Percentiles rank a stretch among this genome's conserved stretches.
phyloP scores from a whole-genome alignment of 2,329 filamentous ascomycete genomes.

The Talaromyces atroroseus region DNA sequence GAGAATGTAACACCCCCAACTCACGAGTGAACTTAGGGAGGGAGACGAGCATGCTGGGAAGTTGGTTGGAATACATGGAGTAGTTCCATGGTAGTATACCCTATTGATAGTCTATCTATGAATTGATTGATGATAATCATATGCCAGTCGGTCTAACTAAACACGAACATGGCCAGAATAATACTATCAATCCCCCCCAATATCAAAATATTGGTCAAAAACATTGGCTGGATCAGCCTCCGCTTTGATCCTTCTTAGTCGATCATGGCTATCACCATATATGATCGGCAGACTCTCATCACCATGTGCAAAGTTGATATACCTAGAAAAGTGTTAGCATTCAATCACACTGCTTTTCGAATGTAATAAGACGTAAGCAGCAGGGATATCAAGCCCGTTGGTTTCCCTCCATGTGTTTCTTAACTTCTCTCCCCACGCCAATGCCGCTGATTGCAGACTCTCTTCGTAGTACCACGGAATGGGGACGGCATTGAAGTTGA shows the following conservation, averaged over 20 bases:
- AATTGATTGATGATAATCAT: not conserved
- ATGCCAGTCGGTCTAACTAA: too few species aligned
- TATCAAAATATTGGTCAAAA: not conserved
- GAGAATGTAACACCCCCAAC: not conserved
- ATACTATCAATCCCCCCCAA: too few species aligned
- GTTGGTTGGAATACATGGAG: slow-evolving; percentile 14
- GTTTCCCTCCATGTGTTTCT: not conserved
- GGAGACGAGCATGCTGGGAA: slow-evolving; percentile 38
- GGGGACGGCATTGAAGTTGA: slow-evolving; percentile 33
- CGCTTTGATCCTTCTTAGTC: not conserved
- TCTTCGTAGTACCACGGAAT: slow-evolving; percentile 25
- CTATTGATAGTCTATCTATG: not conserved
- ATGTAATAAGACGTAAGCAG: too few species aligned
- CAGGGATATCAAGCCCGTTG: not conserved
- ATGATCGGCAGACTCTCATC: not conserved
- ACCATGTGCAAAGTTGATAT: not conserved
- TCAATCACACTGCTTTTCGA: too few species aligned
- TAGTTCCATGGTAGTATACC: slow-evolving; percentile 10
- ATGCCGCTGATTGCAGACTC: slow-evolving; percentile 25
- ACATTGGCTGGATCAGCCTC: not conserved
- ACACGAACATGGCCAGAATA: too few species aligned
- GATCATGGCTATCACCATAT: not conserved
- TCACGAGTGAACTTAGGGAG: slow-evolving; percentile 17
- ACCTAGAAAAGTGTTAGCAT: not conserved
- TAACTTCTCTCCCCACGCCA: not conserved